Evolutionary conservation across 208 protist species (phyloP), one percentile per base, ranked within the genome.

Genomic region (Crithidia acanthocephali): DNA sequence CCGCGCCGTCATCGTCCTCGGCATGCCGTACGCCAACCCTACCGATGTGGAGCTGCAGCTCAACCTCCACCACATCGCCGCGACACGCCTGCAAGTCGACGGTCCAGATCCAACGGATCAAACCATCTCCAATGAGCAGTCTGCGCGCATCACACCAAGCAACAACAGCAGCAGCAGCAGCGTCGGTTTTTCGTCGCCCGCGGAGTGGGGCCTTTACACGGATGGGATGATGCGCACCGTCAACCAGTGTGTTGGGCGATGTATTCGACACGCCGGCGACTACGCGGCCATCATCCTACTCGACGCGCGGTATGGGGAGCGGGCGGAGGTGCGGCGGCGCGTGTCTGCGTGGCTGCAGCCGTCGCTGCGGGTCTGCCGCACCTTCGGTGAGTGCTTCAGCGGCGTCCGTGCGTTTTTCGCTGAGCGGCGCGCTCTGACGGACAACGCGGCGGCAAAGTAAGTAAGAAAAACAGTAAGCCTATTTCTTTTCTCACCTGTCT

Each of bases 201-300:
- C 35, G 27, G 76, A 88, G 71, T 94, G 88, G 83, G 62, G 62
- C 7, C 80, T 98, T 55, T 98, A 98, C 64, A 94, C 92, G 66
- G 92, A 96, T 58, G 68, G 98, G 57, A 98, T 96, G 85, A 98
- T 99, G 97, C 97, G 95, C 33, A 84, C 87, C 11, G 97, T 99
- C 11, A 99, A 99, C 72, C 98, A 99, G 81, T 97, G 89, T 61
- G 98, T 99, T 48, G 97, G 97, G 10, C 91, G 98, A 28, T 95
- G 93, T 33, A 99, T 99, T 60, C 91, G 98, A 20, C 97, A 99
- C 73, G 51, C 68, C 0, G 56, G 73, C 20, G 98, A 99, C 80
- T 98, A 98, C 76, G 95, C 98, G 20, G 82, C 80, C 11, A 93
- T 98, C n/a, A 44, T 99, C 18, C 76, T 99, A 13, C 56, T 98